Conservation (phyloP, 139 green algal species). For the Auxenochlorella pyrenoidosa region DNA sequence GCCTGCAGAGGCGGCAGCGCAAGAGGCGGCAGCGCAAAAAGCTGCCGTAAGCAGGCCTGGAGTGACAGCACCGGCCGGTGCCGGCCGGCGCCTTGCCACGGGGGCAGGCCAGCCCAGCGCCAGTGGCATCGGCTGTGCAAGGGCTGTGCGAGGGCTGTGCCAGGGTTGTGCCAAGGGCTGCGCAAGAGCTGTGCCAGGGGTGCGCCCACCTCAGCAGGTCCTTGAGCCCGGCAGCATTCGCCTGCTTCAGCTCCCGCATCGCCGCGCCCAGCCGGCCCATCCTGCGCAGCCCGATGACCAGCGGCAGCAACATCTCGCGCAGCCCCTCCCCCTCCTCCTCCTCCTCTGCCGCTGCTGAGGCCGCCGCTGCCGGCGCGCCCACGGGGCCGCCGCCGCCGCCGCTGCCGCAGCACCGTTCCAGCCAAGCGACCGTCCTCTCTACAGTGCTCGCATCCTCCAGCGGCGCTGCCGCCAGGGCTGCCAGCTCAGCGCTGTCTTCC, state of each 20-base stretch:
- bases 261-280: constrained; percentile 55
- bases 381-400: neutral
- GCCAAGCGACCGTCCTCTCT: neutral
- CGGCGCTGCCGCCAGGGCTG: neutral
- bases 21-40: too few relatives aligned
- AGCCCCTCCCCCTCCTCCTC: constrained; percentile 48
- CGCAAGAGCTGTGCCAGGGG: too few relatives aligned
- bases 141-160: too few relatives aligned
- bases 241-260: constrained; percentile 61
- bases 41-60: too few relatives aligned
- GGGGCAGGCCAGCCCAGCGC: too few relatives aligned
- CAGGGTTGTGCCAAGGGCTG: too few relatives aligned
- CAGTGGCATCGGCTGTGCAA: too few relatives aligned
- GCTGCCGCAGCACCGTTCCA: neutral
- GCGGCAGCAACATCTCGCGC: constrained; percentile 72
- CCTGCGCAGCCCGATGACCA: constrained; percentile 79
- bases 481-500: constrained; percentile 28
- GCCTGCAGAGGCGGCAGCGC: too few relatives aligned
- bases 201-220: constrained; percentile 14
- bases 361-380: neutral
- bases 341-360: neutral
- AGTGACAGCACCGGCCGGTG: too few relatives aligned
- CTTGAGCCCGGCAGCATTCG: constrained; percentile 17
- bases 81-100: too few relatives aligned
- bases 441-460: neutral